Base-by-base conservation (phyloP, 495 filamentous ascomycete genomes). In the Chaetomium fimeti region DNA sequence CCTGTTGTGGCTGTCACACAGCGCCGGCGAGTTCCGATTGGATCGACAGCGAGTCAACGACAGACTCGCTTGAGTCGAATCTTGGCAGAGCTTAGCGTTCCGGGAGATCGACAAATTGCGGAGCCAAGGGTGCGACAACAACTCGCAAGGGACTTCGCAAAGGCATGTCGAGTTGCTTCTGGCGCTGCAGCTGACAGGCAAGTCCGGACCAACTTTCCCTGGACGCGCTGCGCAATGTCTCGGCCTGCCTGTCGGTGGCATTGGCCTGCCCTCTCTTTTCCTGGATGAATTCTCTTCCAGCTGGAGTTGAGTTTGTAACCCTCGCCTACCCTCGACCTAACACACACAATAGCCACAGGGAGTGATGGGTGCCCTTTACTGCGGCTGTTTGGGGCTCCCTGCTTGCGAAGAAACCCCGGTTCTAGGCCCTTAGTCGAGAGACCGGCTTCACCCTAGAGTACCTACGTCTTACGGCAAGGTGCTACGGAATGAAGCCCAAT, bases 161-260 rank as follows among this genome's bases (percentile, higher is more conserved):
- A 47, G 53, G 18, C 61, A 55, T 27, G 16, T 15, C 25, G 38
- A 20, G 28, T 38, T 38, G 48, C 53, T 43, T 45, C 27, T 51
- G 52, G 47, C 16, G 4, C 8, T n/a, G 8, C 25, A 51, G 32
- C 3, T 20, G 38, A 15, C 47, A 56, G 3, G 22, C 38, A 4
- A 36, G 48, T 57, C 52, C 36, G n/a, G 24, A 24, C 20, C 52
- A 7, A 16, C 24, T 40, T 43, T 43, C 55, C 55, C 18, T 53
- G 55, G 47, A 27, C 40, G 32, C 15, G 55, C 20, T 16, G 47
- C 22, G 62, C 55, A 51, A 54, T 59, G 62, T 59, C 47, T 64
- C 62, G 55, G 62, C 56, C 56, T 53, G 62, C 56, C 56, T 58
- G 62, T 64, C 55, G 36, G 62, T 59, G 62, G 55, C 53, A 63